Evolutionary conservation across 2,329 filamentous ascomycete genomes (phyloP).

Genomic region (Bipolaris bicolor): DNA sequence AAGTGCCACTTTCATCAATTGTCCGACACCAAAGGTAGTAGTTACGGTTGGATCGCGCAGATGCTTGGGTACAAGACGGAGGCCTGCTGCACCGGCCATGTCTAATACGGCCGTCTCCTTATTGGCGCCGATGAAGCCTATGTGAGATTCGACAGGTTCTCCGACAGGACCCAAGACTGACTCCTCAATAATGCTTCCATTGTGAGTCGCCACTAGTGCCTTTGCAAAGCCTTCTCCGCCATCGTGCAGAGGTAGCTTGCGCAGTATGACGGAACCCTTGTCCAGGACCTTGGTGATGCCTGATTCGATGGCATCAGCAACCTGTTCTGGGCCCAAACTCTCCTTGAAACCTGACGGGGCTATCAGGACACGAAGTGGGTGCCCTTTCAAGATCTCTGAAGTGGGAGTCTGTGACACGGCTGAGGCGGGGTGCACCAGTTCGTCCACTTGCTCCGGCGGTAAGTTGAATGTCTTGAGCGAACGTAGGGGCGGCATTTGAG

Average conservation of each 20-base stretch:
- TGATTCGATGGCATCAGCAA: constrained; percentile 58
- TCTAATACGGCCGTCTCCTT: constrained; percentile 57
- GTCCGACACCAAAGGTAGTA: constrained; percentile 60
- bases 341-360: constrained; percentile 63
- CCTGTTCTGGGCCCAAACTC: constrained; percentile 57
- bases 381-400: constrained; percentile 27
- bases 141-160: constrained; percentile 52
- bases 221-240: constrained; percentile 61
- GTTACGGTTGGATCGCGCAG: constrained; percentile 56
- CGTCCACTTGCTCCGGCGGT: constrained; percentile 24
- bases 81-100: constrained; percentile 61
- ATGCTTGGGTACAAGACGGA: constrained; percentile 56
- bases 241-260: constrained; percentile 60
- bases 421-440: constrained; percentile 25
- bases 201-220: constrained; percentile 54
- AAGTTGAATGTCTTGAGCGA: constrained; percentile 33
- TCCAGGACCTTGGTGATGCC: constrained; percentile 55
- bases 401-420: constrained; percentile 26
- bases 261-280: constrained; percentile 49
- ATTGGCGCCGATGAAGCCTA: constrained; percentile 52
- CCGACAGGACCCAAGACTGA: constrained; percentile 56
- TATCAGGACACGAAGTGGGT: constrained; percentile 51
- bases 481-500: constrained; percentile 25
- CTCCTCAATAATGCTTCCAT: constrained; percentile 49
- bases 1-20: constrained; percentile 56